Evolutionary conservation across 2,329 filamentous ascomycete species (phyloP).

Genomic region (Juglanconis juglandina): DNA sequence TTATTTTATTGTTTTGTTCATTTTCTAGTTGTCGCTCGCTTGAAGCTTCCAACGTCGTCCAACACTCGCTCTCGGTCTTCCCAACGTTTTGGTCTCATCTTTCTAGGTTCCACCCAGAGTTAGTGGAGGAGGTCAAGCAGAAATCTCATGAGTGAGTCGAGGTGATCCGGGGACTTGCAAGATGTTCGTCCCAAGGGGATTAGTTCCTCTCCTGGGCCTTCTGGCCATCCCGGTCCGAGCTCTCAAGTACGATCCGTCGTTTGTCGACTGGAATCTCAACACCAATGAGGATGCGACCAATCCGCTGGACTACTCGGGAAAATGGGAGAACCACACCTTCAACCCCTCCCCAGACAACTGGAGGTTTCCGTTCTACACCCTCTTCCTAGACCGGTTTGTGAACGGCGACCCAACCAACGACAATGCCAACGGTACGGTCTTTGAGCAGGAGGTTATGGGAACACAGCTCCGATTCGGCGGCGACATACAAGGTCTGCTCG

Average conservation of each 20-base stretch:
- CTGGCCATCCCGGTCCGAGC: constrained; percentile 9
- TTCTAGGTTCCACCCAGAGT: background rate
- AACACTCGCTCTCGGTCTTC: constrained; percentile 10
- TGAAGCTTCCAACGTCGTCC: background rate
- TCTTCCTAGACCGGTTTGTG: constrained; percentile 62
- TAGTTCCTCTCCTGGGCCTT: constrained; percentile 16
- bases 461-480: constrained; percentile 63
- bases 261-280: constrained; percentile 20
- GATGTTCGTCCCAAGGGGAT: constrained; percentile 20
- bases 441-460: constrained; percentile 57
- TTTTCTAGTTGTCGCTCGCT: constrained; percentile 14
- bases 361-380: constrained; percentile 62
- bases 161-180: constrained; percentile 13
- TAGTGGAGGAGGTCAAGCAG: background rate
- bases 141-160: constrained; percentile 12
- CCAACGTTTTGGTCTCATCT: background rate
- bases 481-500: constrained; percentile 54
- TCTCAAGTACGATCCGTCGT: constrained; percentile 18
- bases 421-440: constrained; percentile 57
- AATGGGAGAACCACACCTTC: constrained; percentile 50
- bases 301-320: constrained; percentile 52
- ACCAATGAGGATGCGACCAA: constrained; percentile 44
- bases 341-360: constrained; percentile 54
- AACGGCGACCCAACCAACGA: constrained; percentile 65
- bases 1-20: background rate